phyloP scores from a whole-genome alignment of 148 eudicot species.

The Chenopodium quinoa region DNA sequence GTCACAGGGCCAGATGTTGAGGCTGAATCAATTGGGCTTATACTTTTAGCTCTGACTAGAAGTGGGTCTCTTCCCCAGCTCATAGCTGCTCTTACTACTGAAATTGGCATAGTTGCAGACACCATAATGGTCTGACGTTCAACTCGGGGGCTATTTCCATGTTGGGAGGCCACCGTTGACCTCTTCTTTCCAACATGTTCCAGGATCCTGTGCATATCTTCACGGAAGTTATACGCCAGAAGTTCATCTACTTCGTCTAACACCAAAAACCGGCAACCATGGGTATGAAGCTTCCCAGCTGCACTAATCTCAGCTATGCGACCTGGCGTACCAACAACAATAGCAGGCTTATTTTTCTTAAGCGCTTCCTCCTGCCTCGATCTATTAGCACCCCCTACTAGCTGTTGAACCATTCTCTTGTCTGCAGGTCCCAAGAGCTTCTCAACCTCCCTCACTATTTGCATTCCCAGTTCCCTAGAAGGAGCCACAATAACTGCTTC shows the following conservation, averaged over 20 bases:
- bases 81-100: slow-evolving; percentile 80
- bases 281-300: slow-evolving; percentile 84
- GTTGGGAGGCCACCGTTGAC: slow-evolving; percentile 42
- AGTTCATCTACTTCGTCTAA: slow-evolving; percentile 91
- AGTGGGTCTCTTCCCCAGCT: slow-evolving; percentile 80
- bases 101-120: slow-evolving; percentile 92
- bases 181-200: slow-evolving; percentile 88
- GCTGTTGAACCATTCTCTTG: slow-evolving; percentile 86
- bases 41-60: slow-evolving; percentile 73
- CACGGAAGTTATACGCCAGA: slow-evolving; percentile 77
- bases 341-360: slow-evolving; percentile 81
- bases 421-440: slow-evolving; percentile 69
- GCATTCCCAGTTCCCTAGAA: slow-evolving; percentile 95
- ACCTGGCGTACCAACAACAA: slow-evolving; percentile 95
- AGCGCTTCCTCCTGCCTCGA: slow-evolving; percentile 91
- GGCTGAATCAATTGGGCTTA: slow-evolving; percentile 53
- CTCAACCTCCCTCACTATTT: slow-evolving; percentile 87
- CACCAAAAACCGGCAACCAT: slow-evolving; percentile 68
- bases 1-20: slow-evolving; percentile 43
- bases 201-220: slow-evolving; percentile 87
- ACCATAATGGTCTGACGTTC: slow-evolving; percentile 83
- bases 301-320: slow-evolving; percentile 88
- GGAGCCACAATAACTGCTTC: slow-evolving; percentile 95
- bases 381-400: slow-evolving; percentile 88
- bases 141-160: slow-evolving; percentile 18